phyloP scores from a whole-genome alignment of 129 eudicot species.

The Solidago caesia region DNA sequence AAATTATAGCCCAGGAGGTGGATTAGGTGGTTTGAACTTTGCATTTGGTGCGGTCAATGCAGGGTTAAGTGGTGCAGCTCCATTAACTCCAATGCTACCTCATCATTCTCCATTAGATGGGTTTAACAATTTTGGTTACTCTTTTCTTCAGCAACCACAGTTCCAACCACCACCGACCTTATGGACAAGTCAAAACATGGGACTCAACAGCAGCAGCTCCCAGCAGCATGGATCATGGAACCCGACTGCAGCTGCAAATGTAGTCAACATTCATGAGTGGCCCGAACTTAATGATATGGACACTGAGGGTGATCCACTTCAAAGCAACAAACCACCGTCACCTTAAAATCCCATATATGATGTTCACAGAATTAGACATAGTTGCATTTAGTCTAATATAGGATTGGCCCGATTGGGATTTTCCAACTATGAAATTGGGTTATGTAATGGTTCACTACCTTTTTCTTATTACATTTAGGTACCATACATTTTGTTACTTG shows the following conservation, averaged over 20 bases:
- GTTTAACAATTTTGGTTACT: conserved; percentile 15
- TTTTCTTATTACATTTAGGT: too few relatives aligned
- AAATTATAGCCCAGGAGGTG: conserved; percentile 10
- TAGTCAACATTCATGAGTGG: conserved; percentile 29
- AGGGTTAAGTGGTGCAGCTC: conserved; percentile 13
- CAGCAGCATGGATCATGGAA: not conserved
- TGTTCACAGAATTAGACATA: not conserved
- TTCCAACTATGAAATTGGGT: too few relatives aligned
- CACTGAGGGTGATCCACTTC: conserved; percentile 22
- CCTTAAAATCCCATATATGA: conserved; percentile 18
- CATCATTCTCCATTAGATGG: conserved; percentile 2
- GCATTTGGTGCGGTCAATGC: conserved; percentile 17
- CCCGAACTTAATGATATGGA: conserved; percentile 31
- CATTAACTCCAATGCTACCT: conserved; percentile 1
- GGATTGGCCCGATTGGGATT: too few relatives aligned
- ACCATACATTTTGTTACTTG: too few relatives aligned
- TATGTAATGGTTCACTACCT: too few relatives aligned
- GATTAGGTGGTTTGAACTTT: conserved; percentile 15
- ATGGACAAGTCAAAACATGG: conserved; percentile 25
- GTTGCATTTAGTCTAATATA: not conserved
- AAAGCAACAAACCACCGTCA: conserved; percentile 28
- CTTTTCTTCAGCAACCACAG: conserved; percentile 22
- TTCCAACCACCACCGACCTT: not conserved
- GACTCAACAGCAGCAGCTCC: not conserved
- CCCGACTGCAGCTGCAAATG: conserved; percentile 23